phyloP scores from a whole-genome alignment of 257 asterid genomes.

The Nicotiana benthamiana region DNA sequence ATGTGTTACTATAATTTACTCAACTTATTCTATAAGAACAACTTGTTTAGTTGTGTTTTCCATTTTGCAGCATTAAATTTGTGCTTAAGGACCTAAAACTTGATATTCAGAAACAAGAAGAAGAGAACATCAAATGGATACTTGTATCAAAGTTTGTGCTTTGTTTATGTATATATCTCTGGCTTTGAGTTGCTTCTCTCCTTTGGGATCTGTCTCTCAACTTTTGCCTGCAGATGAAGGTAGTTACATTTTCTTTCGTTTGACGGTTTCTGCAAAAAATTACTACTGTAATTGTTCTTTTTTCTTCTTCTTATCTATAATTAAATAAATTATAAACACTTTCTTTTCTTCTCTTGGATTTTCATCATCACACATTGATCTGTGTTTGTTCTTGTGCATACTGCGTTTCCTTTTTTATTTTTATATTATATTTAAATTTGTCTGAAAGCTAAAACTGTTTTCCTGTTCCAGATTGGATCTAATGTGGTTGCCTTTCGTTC shows the following conservation, averaged over 20 bases:
- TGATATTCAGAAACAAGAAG: not conserved
- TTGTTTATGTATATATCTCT: not conserved
- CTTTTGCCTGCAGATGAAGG: conserved; percentile 13
- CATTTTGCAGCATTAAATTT: not conserved
- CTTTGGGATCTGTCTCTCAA: not conserved
- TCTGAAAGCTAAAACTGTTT: not conserved
- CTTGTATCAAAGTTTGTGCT: not conserved
- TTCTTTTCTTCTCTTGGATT: not conserved
- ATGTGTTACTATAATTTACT: not conserved
- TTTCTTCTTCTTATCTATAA: not conserved
- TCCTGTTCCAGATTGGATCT: not conserved
- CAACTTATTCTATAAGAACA: not conserved
- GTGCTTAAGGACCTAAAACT: not conserved
- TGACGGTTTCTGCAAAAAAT: not conserved
- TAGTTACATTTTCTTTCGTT: not conserved
- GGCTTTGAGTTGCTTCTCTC: not conserved
- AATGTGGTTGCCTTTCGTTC: not conserved
- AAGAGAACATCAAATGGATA: not conserved
- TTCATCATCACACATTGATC: not conserved
- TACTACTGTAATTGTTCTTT: not conserved
- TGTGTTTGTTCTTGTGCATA: not conserved
- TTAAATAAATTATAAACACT: not conserved
- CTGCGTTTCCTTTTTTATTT: not conserved
- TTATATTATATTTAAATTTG: not conserved
- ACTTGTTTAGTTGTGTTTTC: not conserved